Base-by-base conservation (phyloP, 108 stramenopile genomes). In the Nitzschia sp. region DNA sequence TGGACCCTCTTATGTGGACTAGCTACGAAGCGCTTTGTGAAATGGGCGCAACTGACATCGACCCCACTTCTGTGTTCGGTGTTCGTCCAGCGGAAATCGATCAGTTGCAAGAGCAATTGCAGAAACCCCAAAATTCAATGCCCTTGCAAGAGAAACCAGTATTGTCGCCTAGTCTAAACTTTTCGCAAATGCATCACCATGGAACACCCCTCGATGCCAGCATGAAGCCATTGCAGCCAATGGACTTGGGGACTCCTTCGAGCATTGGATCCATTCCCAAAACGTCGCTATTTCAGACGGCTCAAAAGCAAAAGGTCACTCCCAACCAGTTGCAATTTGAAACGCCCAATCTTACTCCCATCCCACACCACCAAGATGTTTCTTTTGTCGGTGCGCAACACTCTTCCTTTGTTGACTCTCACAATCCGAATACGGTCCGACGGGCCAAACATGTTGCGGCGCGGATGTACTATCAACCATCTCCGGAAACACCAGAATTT, bases 1-100 rank as follows among this genome's bases (percentile, higher is more conserved):
- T 93, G 44, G 96, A 97, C 80, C 93, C 94, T 6, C 69, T 94
- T 0, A 73, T 94, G 73, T 97, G 94, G 94, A 77, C 64, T 27
- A 84, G 88, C 33, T 91, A 80, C 50, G 88, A 92, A 48, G 91
- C 81, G 1, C 71, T 97, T 22, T 91, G 91, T 66, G 83, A 94
- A 66, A 59, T 97, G 50, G 96, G 96, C 15, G 82, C 73, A 0
- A 68, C 76, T 30, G 75, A 72, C 38, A 63, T 78, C 50, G 91
- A 92, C 50, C 86, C 88, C 22, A 72, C 78, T n/a, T 58, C 73
- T 1, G 72, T 89, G 29, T 92, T 92, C 73, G 90, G 90, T 22
- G 84, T 87, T 2, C 53, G 67, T 32, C 81, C 86, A 11, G 72
- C 66, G 45, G 36, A 57, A 57, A 32, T 73, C 54, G 59, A 80